A percentile compares a stretch with the other conserved stretches of the same genome.
Conservation (phyloP, 495 filamentous ascomycete genomes). For the Penicillium crystallinum region DNA sequence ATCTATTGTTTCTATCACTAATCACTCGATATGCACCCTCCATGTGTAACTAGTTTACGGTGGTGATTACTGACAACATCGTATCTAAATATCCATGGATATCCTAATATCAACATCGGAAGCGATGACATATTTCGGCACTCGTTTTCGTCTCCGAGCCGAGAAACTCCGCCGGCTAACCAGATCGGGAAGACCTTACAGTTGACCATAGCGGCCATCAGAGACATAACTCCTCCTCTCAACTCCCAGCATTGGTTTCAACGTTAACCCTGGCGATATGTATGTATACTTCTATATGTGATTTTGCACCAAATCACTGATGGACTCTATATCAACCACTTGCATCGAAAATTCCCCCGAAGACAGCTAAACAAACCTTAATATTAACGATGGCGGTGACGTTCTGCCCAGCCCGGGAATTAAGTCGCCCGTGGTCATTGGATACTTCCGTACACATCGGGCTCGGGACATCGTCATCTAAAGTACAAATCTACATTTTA, state of each 20-base stretch:
- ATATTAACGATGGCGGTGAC: background rate
- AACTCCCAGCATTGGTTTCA: background rate
- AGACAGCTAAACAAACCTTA: background rate
- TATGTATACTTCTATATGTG: too few relatives aligned
- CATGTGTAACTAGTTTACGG: too few relatives aligned
- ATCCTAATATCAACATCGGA: too few relatives aligned
- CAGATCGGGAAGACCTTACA: conserved; percentile 1
- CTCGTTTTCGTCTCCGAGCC: conserved; percentile 6
- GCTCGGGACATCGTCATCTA: conserved; percentile 14
- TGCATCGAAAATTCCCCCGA: background rate
- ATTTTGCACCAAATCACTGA: too few relatives aligned
- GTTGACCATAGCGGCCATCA: background rate
- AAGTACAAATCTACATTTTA: conserved; percentile 5
- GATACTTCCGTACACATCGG: background rate
- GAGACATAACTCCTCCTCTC: background rate
- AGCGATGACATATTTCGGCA: background rate
- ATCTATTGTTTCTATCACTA: too few relatives aligned
- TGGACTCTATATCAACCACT: background rate
- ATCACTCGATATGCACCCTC: too few relatives aligned
- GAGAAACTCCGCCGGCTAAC: conserved; percentile 21
- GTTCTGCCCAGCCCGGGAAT: background rate
- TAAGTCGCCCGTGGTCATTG: background rate
- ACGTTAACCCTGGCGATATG: too few relatives aligned
- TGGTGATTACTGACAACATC: too few relatives aligned
- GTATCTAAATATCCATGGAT: too few relatives aligned